Evolutionary conservation across 2,329 filamentous ascomycete genomes (phyloP).

Genomic region (Sporothrix inflata): DNA sequence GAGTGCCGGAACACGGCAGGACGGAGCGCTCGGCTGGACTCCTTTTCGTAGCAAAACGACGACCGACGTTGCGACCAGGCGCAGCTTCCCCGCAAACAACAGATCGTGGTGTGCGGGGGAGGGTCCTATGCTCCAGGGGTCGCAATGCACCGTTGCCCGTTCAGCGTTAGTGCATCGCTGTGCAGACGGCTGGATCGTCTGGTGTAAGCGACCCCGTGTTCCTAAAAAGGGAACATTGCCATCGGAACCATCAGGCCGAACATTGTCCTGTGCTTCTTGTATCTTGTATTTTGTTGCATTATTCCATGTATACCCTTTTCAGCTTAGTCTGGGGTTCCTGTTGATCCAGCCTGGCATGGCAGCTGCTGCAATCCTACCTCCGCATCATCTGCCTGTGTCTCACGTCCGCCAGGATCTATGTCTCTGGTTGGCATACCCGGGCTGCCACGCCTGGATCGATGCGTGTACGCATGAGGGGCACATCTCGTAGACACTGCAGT

Average conservation of each 20-base stretch:
- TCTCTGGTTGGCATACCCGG: neutral
- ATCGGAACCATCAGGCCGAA: constrained; percentile 24
- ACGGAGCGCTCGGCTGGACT: neutral
- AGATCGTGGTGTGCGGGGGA: neutral
- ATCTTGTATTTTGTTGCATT: neutral
- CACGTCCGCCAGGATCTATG: neutral
- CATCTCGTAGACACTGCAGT: no score
- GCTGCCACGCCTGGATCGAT: constrained; percentile 12
- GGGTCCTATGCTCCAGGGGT: neutral
- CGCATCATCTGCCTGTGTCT: neutral
- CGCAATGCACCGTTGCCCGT: neutral
- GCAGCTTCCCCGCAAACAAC: neutral
- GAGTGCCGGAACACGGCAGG: neutral
- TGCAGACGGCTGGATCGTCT: constrained; percentile 2
- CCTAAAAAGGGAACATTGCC: neutral
- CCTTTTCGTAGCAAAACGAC: neutral
- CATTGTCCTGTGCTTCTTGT: neutral
- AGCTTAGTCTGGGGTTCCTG: neutral
- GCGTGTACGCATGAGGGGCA: constrained; percentile 6
- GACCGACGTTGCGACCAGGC: neutral
- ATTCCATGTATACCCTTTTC: neutral
- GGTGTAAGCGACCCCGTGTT: constrained; percentile 16
- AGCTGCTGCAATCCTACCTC: neutral
- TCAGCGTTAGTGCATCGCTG: neutral
- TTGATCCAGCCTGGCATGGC: no score